These are phyloP conservation scores for Jacaranda mimosifolia DNA, from an alignment of 257 asterid species.

Conservation along the genomic window DNA sequence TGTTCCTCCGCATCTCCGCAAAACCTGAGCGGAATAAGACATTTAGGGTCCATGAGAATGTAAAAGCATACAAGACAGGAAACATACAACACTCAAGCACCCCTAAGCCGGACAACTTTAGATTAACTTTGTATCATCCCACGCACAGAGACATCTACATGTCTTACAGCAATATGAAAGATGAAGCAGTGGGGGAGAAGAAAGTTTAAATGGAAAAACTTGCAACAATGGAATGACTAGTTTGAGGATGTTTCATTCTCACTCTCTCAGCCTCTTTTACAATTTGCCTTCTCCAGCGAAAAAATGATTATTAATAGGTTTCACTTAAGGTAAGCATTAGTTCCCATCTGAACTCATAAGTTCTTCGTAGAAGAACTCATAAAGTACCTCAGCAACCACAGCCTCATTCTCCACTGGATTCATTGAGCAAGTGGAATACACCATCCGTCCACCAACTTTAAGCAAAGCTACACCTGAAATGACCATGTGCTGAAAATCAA, in stretches of 20 bases:
- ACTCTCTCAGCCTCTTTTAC: neutral
- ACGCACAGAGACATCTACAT: slow-evolving; percentile 8
- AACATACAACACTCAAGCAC: neutral
- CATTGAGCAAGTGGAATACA: slow-evolving; percentile 99
- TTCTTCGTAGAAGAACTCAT: slow-evolving; percentile 21
- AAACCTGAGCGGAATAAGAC: slow-evolving; percentile 56
- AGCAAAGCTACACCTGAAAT: slow-evolving; percentile 87
- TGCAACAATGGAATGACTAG: slow-evolving; percentile 6
- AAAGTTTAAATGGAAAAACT: slow-evolving; percentile 7
- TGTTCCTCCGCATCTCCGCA: slow-evolving; percentile 85
- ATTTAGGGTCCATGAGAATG: slow-evolving; percentile 32
- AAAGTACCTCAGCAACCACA: slow-evolving; percentile 90
- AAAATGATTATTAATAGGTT: slow-evolving; percentile 3
- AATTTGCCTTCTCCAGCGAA: slow-evolving; percentile 22
- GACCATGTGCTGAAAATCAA: slow-evolving; percentile 22
- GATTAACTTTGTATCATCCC: slow-evolving; percentile 4
- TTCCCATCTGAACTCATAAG: slow-evolving; percentile 27
- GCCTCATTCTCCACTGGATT: slow-evolving; percentile 98
- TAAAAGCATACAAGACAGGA: slow-evolving; percentile 17
- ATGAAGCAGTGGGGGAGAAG: neutral
- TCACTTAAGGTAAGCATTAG: slow-evolving; percentile 20
- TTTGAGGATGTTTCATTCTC: neutral
- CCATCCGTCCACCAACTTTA: slow-evolving; percentile 96
- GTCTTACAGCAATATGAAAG: neutral
- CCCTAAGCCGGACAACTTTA: neutral